Evolutionary conservation across 176 grass and related monocot genomes (phyloP).

Genomic region (Metroxylon sagu): DNA sequence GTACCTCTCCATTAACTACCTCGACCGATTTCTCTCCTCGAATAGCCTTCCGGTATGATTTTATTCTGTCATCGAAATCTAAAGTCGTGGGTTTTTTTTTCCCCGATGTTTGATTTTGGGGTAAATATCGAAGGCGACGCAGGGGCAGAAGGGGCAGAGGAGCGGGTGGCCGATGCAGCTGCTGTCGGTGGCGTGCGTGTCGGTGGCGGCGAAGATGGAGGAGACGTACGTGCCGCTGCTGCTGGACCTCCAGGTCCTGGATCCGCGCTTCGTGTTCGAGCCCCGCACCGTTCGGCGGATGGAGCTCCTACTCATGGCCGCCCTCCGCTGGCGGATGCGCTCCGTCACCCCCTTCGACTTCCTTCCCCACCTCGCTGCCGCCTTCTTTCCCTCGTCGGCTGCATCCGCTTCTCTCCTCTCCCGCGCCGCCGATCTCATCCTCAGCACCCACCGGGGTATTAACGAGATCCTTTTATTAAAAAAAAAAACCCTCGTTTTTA

Average conservation of each 20-base stretch:
- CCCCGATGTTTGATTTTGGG: not conserved
- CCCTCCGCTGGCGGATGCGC: constrained; percentile 35
- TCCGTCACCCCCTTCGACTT: constrained; percentile 42
- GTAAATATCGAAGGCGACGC: not conserved
- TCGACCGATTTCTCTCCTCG: constrained; percentile 43
- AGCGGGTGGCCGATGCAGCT: constrained; percentile 41
- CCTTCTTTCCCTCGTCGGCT: not conserved
- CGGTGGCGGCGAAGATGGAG: constrained; percentile 47
- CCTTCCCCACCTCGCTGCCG: constrained; percentile 20
- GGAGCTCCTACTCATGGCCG: constrained; percentile 37
- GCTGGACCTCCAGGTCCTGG: constrained; percentile 28
- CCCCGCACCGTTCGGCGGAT: constrained; percentile 37
- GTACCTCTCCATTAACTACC: constrained; percentile 40
- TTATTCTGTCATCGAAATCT: no score
- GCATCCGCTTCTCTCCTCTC: not conserved
- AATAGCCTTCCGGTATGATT: constrained; percentile 26
- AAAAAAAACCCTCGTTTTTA: no score
- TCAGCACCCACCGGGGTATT: constrained; percentile 21
- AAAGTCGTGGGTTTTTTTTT: not conserved
- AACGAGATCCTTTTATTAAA: no score
- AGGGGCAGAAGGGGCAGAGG: constrained; percentile 5
- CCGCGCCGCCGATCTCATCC: constrained; percentile 9
- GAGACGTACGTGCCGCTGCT: constrained; percentile 32
- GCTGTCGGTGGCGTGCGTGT: constrained; percentile 41
- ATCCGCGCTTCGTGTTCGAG: constrained; percentile 30